Evolutionary conservation across 257 asterid genomes (phyloP).

Genomic region (Solanum phureja): DNA sequence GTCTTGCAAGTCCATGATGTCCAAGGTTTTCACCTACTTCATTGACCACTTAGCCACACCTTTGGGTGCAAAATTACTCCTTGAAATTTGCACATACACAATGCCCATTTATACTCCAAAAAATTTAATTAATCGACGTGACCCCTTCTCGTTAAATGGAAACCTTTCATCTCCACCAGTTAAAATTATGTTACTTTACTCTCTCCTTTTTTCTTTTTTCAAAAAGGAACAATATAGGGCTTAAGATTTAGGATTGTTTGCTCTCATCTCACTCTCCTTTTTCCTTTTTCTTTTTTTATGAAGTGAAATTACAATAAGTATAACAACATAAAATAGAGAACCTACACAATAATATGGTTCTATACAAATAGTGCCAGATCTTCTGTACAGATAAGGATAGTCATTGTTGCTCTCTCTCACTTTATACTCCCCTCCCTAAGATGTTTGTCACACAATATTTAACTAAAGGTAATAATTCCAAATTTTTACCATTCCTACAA

Average conservation of each 20-base stretch:
- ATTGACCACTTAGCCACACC: neutral
- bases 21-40: neutral
- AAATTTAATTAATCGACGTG: neutral
- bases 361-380: neutral
- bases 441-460: neutral
- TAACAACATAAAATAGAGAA: neutral
- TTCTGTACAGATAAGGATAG: neutral
- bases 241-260: neutral
- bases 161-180: neutral
- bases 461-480: neutral
- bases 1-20: neutral
- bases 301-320: neutral
- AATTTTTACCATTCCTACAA: neutral
- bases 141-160: neutral
- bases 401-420: neutral
- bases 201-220: neutral
- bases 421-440: neutral
- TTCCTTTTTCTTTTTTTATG: neutral
- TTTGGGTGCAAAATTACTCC: neutral
- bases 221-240: neutral
- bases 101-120: neutral
- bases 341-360: neutral
- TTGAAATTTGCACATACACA: neutral
- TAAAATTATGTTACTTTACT: neutral
- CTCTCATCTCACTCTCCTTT: neutral